Evolutionary conservation across 805 yeast species (phyloP).

Genomic region (Schizosaccharomyces cryophilus): DNA sequence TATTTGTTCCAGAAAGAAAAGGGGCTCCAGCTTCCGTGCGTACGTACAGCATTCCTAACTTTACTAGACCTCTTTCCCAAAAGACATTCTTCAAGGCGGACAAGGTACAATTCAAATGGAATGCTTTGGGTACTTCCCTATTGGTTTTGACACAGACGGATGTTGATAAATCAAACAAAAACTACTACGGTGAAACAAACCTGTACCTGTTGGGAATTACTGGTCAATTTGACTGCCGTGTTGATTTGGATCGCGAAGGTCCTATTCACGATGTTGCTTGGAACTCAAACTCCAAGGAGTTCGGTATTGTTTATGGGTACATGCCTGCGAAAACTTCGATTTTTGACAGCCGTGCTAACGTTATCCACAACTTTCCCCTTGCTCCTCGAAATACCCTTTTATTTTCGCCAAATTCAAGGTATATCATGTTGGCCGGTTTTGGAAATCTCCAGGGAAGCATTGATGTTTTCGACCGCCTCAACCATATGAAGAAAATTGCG

Average conservation of each 20-base stretch:
- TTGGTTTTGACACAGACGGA: conserved; percentile 87
- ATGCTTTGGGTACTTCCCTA: conserved; percentile 76
- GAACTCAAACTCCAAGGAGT: conserved; percentile 90
- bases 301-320: conserved; percentile 89
- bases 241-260: conserved; percentile 70
- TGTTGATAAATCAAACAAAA: conserved; percentile 78
- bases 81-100: conserved; percentile 92
- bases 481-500: conserved; percentile 54
- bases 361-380: conserved; percentile 57
- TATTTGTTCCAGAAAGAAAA: conserved; percentile 62
- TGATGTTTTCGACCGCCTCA: conserved; percentile 78
- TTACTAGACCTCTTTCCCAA: conserved; percentile 52
- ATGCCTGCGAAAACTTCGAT: conserved; percentile 94
- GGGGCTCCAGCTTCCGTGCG: conserved; percentile 80
- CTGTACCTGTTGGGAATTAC: conserved; percentile 75
- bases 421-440: conserved; percentile 81
- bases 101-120: conserved; percentile 79
- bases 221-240: conserved; percentile 74
- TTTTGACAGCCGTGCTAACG: conserved; percentile 81
- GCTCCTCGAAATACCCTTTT: conserved; percentile 73
- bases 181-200: conserved; percentile 91
- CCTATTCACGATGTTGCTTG: conserved; percentile 94
- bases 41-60: conserved; percentile 57
- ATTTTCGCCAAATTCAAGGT: conserved; percentile 85
- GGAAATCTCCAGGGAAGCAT: conserved; percentile 95